Base-by-base conservation (phyloP, 2,329 filamentous ascomycete genomes). In the Ceratocystis eucalypticola region DNA sequence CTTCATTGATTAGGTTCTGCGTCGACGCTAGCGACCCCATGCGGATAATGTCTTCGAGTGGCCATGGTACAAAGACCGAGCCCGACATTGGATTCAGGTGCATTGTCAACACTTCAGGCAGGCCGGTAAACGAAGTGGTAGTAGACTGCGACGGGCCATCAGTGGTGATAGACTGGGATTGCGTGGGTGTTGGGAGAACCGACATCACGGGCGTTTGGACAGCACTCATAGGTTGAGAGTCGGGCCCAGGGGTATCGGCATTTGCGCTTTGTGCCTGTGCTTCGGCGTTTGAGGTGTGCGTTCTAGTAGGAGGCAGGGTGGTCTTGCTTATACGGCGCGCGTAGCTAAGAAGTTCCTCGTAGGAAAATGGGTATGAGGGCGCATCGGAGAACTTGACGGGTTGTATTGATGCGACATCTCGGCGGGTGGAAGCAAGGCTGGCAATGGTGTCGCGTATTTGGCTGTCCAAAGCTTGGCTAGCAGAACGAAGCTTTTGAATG, bases 281-380 rank as follows among this genome's bases (percentile, higher is more conserved):
- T 70, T 44, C 71, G 72, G 1, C 71, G 66, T 64, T 74, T 72
- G 74, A 67, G 22, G 74, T 71, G 22, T 76, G 66, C 25, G 75
- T 73, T 69, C 80, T 79, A 12, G 78, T 74, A 62, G 78, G 77
- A 0, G 90, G 89, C 12, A 91, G 80, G 0, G 90, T 93, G 70
- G 87, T 91, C 73, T 86, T 88, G 74, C 86, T 88, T 72, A 95
- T 94, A 69, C 87, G 85, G 55, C 87, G 87, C 25, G 89, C 90
- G 73, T 90, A 94, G 69, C 80, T 81, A 25, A 95, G 84, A 0
- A 95, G 83, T 70, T 92, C 87, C 57, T 85, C 81, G 72, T 91
- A 89, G 2, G 82, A 82, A 62, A 94, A 82, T 8, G 79, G 75
- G 70, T 82, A 79, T 72, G 78, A 81, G 1, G 79, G 76, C 3